These are phyloP conservation scores for Cordyceps cicadae DNA, from an alignment of 2,329 filamentous ascomycete species.

Conservation along the genomic window DNA sequence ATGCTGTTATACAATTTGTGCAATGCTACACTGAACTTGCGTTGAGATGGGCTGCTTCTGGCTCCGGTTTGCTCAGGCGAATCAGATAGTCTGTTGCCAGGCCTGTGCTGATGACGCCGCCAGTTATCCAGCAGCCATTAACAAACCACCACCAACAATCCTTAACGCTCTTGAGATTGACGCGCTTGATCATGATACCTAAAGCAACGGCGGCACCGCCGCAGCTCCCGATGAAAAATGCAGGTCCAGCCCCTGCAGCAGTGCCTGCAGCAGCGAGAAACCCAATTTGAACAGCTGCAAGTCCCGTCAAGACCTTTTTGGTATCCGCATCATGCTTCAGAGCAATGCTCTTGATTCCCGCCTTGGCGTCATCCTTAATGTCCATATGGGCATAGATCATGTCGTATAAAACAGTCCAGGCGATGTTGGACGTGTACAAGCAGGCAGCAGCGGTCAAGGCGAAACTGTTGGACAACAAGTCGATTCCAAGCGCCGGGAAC, in stretches of 20 bases:
- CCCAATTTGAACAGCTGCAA: conserved; percentile 61
- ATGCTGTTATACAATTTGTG: conserved; percentile 5
- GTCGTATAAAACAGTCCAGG: conserved; percentile 84
- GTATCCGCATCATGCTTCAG: conserved; percentile 70
- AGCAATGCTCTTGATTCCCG: conserved; percentile 82
- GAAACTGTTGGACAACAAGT: conserved; percentile 55
- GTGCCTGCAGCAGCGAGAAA: conserved; percentile 62
- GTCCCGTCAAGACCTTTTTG: conserved; percentile 63
- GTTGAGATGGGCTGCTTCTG: not conserved
- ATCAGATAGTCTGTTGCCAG: conserved; percentile 52
- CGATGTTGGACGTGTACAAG: conserved; percentile 69
- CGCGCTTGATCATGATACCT: conserved; percentile 58
- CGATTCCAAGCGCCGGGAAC: conserved; percentile 73
- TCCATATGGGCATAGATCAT: conserved; percentile 95
- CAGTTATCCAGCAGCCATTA: conserved; percentile 62
- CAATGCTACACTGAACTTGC: not conserved
- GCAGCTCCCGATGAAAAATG: conserved; percentile 59
- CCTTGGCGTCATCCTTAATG: conserved; percentile 75
- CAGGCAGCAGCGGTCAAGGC: conserved; percentile 59
- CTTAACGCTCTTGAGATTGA: conserved; percentile 56
- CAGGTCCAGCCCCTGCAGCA: conserved; percentile 58
- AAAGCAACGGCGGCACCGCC: conserved; percentile 54
- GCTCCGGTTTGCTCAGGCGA: conserved; percentile 32
- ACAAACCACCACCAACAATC: conserved; percentile 73
- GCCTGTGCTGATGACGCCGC: conserved; percentile 52